Conservation (phyloP, 805 yeast species). For the Jamesozyma lodderae region DNA sequence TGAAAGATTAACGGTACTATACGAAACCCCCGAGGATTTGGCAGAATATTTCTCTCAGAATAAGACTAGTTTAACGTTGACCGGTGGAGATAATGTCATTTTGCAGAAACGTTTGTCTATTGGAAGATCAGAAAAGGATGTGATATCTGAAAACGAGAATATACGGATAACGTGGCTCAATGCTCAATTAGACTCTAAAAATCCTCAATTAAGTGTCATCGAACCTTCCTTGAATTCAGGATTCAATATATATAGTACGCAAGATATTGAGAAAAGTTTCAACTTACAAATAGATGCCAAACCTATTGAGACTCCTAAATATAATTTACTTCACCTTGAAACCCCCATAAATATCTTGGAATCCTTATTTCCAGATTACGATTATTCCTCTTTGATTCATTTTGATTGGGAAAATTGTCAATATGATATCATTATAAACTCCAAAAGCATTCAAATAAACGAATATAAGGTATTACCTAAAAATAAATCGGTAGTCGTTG, state of each 20-base stretch:
- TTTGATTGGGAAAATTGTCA: conserved; percentile 7
- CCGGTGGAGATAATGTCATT: conserved; percentile 10
- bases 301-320: conserved; percentile 4
- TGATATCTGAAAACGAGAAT: not conserved
- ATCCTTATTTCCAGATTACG: not conserved
- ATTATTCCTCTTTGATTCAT: conserved; percentile 1
- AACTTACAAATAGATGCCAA: not conserved
- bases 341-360: not conserved
- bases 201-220: conserved; percentile 1
- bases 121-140: not conserved
- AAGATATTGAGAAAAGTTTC: not conserved
- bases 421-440: conserved; percentile 12
- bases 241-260: conserved; percentile 2
- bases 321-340: conserved; percentile 4
- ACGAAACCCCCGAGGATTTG: conserved; percentile 11
- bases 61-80: conserved; percentile 13
- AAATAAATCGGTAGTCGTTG: conserved; percentile 4
- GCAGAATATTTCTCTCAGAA: conserved; percentile 7
- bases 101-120: conserved; percentile 13
- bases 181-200: not conserved
- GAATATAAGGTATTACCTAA: conserved; percentile 14
- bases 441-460: conserved; percentile 9
- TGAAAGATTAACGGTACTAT: conserved; percentile 16
- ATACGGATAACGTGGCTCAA: conserved; percentile 14
- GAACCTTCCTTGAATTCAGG: conserved; percentile 7